phyloP scores from a whole-genome alignment of 2,329 filamentous ascomycete species.

The Lomentospora prolificans region DNA sequence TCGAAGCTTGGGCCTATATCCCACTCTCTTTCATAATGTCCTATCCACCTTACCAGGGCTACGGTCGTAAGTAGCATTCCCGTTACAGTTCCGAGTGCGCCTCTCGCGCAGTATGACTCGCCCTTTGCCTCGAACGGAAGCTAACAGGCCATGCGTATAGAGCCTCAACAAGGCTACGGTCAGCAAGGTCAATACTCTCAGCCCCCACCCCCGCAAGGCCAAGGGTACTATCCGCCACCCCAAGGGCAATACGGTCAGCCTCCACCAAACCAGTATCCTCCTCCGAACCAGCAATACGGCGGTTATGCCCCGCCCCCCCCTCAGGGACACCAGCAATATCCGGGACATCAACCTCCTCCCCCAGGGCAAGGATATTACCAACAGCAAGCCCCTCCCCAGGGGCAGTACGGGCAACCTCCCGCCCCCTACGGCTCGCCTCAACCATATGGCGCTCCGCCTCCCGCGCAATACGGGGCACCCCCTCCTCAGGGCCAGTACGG shows the following conservation, averaged over 20 bases:
- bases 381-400: slow-evolving; percentile 16
- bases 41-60: slow-evolving; percentile 27
- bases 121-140: slow-evolving; percentile 17
- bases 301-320: slow-evolving; percentile 13
- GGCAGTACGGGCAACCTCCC: slow-evolving; percentile 18
- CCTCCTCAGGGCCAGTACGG: slow-evolving; percentile 19
- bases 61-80: slow-evolving; percentile 26
- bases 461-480: slow-evolving; percentile 23
- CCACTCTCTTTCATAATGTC: slow-evolving; percentile 14
- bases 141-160: slow-evolving; percentile 19
- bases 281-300: slow-evolving; percentile 6
- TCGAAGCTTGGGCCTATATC: neutral
- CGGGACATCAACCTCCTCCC: slow-evolving; percentile 24
- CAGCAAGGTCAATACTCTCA: slow-evolving; percentile 20
- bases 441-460: slow-evolving; percentile 23
- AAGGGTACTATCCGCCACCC: slow-evolving; percentile 7
- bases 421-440: slow-evolving; percentile 26
- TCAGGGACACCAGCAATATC: slow-evolving; percentile 21
- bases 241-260: slow-evolving; percentile 14
- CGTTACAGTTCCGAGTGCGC: slow-evolving; percentile 21
- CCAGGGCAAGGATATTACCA: slow-evolving; percentile 21
- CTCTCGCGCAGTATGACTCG: no score
- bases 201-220: slow-evolving; percentile 14
- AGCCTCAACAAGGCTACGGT: slow-evolving; percentile 17
- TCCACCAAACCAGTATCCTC: slow-evolving; percentile 10